Base-by-base conservation (phyloP, 805 yeast species). In the Scheffersomyces amazonensis region DNA sequence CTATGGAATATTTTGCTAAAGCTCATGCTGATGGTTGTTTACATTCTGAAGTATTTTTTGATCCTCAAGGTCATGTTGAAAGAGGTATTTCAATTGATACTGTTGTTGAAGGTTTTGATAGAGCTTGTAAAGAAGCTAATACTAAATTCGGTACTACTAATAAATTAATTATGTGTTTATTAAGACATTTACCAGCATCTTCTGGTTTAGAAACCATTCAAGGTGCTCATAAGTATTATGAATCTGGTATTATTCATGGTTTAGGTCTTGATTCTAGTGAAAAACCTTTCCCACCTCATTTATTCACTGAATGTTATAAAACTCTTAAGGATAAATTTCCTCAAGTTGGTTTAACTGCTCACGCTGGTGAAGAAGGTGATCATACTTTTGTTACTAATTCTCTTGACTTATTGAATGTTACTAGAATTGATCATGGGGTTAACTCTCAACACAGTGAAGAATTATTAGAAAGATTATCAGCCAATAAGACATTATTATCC, bases 281-380 rank as follows among this genome's bases (percentile, higher is more conserved):
- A 57, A 76, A 67, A 43, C 89, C 87, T 23, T 81, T 81, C 62
- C 91, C 90, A 12, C 91, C 95, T 9, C 70, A 75, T 35, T 54
- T 82, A 34, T 87, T 85, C 52, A 64, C 62, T 11, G 85, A 82
- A 34, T 81, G 88, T 56, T 87, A 81, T 56, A 49, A 60, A 8
- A 51, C 56, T 16, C 73, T 84, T 6, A 68, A 66, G 38, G 62
- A 66, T 17, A 54, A 66, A 30, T 75, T 69, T 52, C 78, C 82
- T 17, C 62, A 75, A 17, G 73, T 81, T 39, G 73, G 78, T 28
- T 68, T 83, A 38, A 87, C 95, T 25, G 91, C 95, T 2, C 95
- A 87, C 53, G 95, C 93, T 2, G 95, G 95, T 51, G 95, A 87
- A 62, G 95, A 87, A 66, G 95, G 91, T 37, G 87, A 83, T 46